These are phyloP conservation scores for Adansonia digitata DNA, from an alignment of 345 rosid genomes.

Conservation along the genomic window DNA sequence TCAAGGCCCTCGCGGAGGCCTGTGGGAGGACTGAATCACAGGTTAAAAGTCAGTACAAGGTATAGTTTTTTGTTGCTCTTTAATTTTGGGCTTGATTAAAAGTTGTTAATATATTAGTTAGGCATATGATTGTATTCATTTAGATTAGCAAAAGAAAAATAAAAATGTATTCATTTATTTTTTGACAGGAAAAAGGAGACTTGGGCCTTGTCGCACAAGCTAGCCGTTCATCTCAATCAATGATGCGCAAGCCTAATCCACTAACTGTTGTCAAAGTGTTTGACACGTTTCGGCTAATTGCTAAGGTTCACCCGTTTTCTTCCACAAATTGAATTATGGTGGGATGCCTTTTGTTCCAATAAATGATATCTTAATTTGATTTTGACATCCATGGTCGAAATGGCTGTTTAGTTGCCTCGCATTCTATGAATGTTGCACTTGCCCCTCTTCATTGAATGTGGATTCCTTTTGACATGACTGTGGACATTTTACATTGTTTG, in stretches of 20 bases:
- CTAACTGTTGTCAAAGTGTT: slow-evolving; percentile 83
- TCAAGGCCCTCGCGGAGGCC: slow-evolving; percentile 79
- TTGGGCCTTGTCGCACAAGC: slow-evolving; percentile 92
- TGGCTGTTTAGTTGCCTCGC: background rate
- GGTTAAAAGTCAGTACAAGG: slow-evolving; percentile 68
- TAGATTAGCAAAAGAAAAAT: no score
- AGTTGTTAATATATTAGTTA: background rate
- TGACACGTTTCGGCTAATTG: slow-evolving; percentile 65
- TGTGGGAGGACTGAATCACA: slow-evolving; percentile 75
- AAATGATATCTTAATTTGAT: background rate
- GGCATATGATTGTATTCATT: background rate
- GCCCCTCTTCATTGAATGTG: background rate
- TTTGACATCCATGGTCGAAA: background rate
- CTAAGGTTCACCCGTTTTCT: slow-evolving; percentile 53
- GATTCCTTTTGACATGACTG: background rate
- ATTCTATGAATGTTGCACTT: background rate
- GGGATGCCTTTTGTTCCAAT: background rate
- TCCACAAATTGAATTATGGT: background rate
- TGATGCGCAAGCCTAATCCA: slow-evolving; percentile 85
- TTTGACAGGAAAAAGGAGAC: slow-evolving; percentile 72
- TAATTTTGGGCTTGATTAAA: background rate
- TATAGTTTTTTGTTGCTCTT: slow-evolving; percentile 6
- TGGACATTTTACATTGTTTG: background rate
- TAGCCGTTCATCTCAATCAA: slow-evolving; percentile 84
- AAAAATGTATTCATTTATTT: background rate